A percentile compares a stretch with the other conserved stretches of the same genome.
phyloP scores from a whole-genome alignment of 2,329 filamentous ascomycete species.

The Dryadomyces quercivorus region DNA sequence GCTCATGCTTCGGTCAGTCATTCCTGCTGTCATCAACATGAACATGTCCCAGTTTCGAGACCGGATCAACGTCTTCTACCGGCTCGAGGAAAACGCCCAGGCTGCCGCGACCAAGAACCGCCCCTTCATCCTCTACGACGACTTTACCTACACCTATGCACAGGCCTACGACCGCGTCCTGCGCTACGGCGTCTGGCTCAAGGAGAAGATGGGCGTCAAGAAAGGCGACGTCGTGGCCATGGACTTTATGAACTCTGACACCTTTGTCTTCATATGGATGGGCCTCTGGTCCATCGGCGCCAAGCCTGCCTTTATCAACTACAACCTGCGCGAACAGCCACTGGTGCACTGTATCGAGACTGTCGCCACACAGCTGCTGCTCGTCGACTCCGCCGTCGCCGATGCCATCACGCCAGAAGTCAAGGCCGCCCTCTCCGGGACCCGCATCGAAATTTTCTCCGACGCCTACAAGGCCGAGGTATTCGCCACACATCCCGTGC shows the following conservation, averaged over 20 bases:
- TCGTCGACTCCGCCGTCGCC: constrained; percentile 54
- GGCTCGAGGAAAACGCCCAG: constrained; percentile 54
- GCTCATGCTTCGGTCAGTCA: constrained; percentile 40
- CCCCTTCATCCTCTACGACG: constrained; percentile 55
- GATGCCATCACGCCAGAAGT: constrained; percentile 46
- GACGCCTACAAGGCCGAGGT: constrained; percentile 44
- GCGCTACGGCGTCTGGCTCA: constrained; percentile 66
- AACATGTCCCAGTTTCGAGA: constrained; percentile 41
- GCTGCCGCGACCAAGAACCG: constrained; percentile 36
- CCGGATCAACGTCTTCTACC: constrained; percentile 61
- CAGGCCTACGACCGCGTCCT: constrained; percentile 59
- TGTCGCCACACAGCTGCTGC: constrained; percentile 51
- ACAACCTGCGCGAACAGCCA: constrained; percentile 61
- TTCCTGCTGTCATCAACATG: constrained; percentile 31
- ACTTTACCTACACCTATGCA: constrained; percentile 59
- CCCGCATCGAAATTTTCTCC: constrained; percentile 52
- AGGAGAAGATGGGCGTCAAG: constrained; percentile 48
- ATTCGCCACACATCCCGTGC: constrained; percentile 33
- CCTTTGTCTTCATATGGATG: constrained; percentile 62
- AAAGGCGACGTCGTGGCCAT: constrained; percentile 68
- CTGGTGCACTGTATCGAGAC: constrained; percentile 63
- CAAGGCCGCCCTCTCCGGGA: constrained; percentile 30
- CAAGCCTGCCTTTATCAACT: constrained; percentile 78
- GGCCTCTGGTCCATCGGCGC: constrained; percentile 77
- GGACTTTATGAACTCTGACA: constrained; percentile 70